Conservation (phyloP, 192 early-diverging fungal species). For the Mortierella hygrophila region DNA sequence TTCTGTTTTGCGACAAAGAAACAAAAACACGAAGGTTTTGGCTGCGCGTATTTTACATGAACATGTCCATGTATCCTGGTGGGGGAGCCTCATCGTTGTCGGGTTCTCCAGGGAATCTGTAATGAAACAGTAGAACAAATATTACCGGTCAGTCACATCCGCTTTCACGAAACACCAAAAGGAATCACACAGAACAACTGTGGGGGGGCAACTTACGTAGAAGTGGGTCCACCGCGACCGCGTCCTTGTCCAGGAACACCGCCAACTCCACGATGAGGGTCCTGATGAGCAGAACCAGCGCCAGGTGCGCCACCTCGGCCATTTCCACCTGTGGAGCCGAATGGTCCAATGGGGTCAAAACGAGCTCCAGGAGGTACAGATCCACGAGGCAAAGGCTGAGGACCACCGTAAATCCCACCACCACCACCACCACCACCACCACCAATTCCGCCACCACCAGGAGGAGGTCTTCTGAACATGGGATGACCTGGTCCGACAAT, state of each 20-base stretch:
- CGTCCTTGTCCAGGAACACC: slow-evolving; percentile 47
- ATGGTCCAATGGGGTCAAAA: slow-evolving; percentile 93
- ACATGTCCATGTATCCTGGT: slow-evolving; percentile 73
- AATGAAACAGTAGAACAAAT: slow-evolving; percentile 16
- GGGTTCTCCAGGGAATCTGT: slow-evolving; percentile 70
- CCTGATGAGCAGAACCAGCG: slow-evolving; percentile 43
- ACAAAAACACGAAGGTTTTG: not conserved
- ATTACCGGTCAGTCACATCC: not conserved
- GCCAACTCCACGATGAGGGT: slow-evolving; percentile 20
- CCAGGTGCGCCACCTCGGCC: slow-evolving; percentile 39
- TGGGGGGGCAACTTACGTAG: not conserved
- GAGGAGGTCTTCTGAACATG: slow-evolving; percentile 75
- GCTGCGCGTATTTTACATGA: slow-evolving; percentile 38
- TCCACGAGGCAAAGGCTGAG: slow-evolving; percentile 73
- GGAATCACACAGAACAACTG: not conserved
- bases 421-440: slow-evolving; percentile 56
- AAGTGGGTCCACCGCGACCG: slow-evolving; percentile 31
- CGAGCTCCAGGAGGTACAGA: slow-evolving; percentile 88
- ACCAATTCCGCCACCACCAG: slow-evolving; percentile 58
- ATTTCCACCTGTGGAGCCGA: slow-evolving; percentile 65
- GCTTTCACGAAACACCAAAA: not conserved
- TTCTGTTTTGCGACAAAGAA: not conserved
- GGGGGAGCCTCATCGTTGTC: slow-evolving; percentile 83
- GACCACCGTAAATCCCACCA: slow-evolving; percentile 67
- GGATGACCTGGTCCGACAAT: slow-evolving; percentile 90